Evolutionary conservation across 2,329 filamentous ascomycete species (phyloP), one percentile per base, ranked within the genome.

Genomic region (Colletotrichum tofieldiae): DNA sequence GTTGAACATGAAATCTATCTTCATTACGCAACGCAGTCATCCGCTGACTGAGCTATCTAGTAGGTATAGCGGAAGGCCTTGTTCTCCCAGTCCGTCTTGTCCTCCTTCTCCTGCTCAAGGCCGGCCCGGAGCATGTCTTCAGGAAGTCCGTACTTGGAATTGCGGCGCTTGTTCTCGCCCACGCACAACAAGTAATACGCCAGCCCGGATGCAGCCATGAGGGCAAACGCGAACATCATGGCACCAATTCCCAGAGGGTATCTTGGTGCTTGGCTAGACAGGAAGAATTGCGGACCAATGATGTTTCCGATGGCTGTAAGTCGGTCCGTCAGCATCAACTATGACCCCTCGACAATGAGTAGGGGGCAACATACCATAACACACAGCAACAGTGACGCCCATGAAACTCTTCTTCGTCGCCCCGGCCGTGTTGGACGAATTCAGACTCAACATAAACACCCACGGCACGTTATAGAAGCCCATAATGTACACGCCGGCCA

Each of bases 381-480:
- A 69, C 0, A 80, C 73, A 0, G 79, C 79, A 2, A 81, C 73
- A 0, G 79, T 78, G 3, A 78, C 66, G 1, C 75, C 75, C 72
- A 79, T 76, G 7, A 80, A 80, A 1, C 76, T 77, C 73, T 81
- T 81, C 45, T 81, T 81, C 0, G 79, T 80, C 0, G 77, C 75
- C 0, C 79, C 79, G 1, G 78, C 77, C 1, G 74, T 79, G 5
- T 81, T 81, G 0, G 79, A 79, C 0, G 79, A 80, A 16, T 74
- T 76, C 0, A 81, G 47, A 35, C 79, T 81, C 0, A 81, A 70
- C 18, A 79, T 72, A 0, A 79, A 75, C 0, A 80, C 76, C 67
- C 75, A 81, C 0, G 79, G 75, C 0, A 77, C 76, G 23, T 81
- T 81, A n/a, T 81, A 81, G 41, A 81, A 81, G 0, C 79, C 79